Evolutionary conservation across 2,329 filamentous ascomycete species (phyloP), one percentile per base, ranked within the genome.

Genomic region (Lachnum nothofagi): DNA sequence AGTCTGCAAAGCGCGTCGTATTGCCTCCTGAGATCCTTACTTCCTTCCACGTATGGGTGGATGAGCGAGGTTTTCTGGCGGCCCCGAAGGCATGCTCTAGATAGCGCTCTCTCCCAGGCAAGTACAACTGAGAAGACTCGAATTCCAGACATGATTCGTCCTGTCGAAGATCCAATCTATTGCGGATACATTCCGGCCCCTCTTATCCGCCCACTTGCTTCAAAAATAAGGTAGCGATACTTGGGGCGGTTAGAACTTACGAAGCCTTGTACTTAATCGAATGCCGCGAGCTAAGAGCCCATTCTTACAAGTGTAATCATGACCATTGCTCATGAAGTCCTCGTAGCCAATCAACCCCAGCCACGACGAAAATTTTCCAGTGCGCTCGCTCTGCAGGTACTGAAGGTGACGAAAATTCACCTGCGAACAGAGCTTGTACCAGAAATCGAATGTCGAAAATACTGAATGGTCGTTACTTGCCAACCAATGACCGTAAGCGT

Each of bases 311-410:
- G 42, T 24, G 46, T 33, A 46, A 44, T 20, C 45, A 29, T 38
- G 29, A 45, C 23, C 35, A 42, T 44, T 48, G 31, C 42, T 39
- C 43, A 42, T 29, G 19, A 40, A 12, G 24, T 23, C 39, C 29
- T 40, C 42, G 23, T 42, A 25, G 24, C 53, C 53, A 55, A 53
- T 54, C 16, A 33, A 34, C 25, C 34, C 34, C 35, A 50, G 49
- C 51, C 53, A 56, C 47, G 53, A 51, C 27, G 35, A 50, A 31
- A 37, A 44, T 43, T 40, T 20, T 38, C 24, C n/a, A n/a, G 31
- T 19, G 37, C n/a, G 37, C 20, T 20, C 20, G 10, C 37, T 39
- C 37, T 39, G 37, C 37, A 39, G 37, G 37, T 39, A 39, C 37
- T 24, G 20, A 1, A 10, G n/a, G 22, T 5, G n/a, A 22, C 19